Base-by-base conservation (phyloP, 495 filamentous ascomycete genomes). In the Podospora australis region DNA sequence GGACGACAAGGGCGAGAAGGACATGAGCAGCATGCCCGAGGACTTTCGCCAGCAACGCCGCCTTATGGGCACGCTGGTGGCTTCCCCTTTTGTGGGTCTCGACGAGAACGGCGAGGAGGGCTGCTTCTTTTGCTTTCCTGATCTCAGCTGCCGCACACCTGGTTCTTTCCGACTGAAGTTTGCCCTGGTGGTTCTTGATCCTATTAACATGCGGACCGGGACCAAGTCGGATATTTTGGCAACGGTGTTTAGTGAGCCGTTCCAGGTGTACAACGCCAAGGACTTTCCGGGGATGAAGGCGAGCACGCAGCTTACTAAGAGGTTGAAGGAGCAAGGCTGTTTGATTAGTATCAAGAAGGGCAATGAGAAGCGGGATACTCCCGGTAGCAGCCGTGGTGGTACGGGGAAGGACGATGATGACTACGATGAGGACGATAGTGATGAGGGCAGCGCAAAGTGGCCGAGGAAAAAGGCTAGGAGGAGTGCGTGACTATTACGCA, bases 201-300 rank as follows among this genome's bases (percentile, higher is more conserved):
- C 81, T 8, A 60, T 54, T 6, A 56, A 58, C 29, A 65, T 67
- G 48, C 32, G 49, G 3, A 50, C 57, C 10, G 84, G 83, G 0
- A 73, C 77, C 36, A 74, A 70, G 30, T 78, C 77, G 25, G 78
- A 81, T 9, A 80, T 87, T 20, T 69, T 85, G 5, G 80, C 82
- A 0, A 73, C 79, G 24, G 77, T 76, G 13, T 81, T 86, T 77
- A 90, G 84, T 50, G 82, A 88, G 34, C 70, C 81, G 7, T 96
- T 97, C 61, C 81, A 83, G 19, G 92, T 96, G 17, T 96, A 83
- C 64, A 88, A 88, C 16, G 89, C 91, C n/a, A 96, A 96, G 62
- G 91, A 96, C 63, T 97, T 97, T 53, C 88, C 88, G 0, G 91
- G 92, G 6, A 96, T 97, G 92, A 72, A 81, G 45, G 81, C 83